A percentile compares a stretch with the other conserved stretches of the same genome.
Evolutionary conservation across 2,329 filamentous ascomycete species (phyloP).

Genomic region (Furcasterigmium sp.): DNA sequence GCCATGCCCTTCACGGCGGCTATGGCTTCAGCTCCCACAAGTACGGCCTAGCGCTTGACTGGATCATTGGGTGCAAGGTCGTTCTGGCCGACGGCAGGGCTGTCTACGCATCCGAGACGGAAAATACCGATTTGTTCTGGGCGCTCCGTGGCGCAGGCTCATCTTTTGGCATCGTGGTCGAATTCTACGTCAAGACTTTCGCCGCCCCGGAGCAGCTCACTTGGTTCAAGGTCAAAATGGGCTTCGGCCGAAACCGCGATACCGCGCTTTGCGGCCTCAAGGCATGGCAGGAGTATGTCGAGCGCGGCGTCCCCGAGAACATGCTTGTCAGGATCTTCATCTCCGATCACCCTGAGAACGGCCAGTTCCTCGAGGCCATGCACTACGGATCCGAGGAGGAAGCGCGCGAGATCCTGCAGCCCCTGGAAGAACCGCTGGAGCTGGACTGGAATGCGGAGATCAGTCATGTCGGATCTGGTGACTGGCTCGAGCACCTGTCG

Average conservation of each 20-base stretch:
- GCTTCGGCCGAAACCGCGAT: constrained; percentile 1
- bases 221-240: constrained; percentile 11
- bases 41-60: constrained; percentile 24
- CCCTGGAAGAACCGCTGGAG: constrained; percentile 12
- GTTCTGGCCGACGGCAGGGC: constrained; percentile 28
- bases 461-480: background rate
- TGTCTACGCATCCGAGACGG: constrained; percentile 22
- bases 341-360: constrained; percentile 1
- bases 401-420: constrained; percentile 10
- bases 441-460: constrained; percentile 3
- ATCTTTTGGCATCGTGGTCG: constrained; percentile 33
- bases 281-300: constrained; percentile 18
- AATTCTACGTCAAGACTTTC: constrained; percentile 33
- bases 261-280: constrained; percentile 13
- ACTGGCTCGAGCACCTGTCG: constrained; percentile 20
- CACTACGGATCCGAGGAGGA: constrained; percentile 18
- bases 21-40: constrained; percentile 17
- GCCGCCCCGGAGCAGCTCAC: constrained; percentile 25
- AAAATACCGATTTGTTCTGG: constrained; percentile 36
- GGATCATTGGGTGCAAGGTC: constrained; percentile 26
- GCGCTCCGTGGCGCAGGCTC: constrained; percentile 35
- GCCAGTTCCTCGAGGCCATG: constrained; percentile 19
- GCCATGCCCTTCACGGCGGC: constrained; percentile 38
- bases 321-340: constrained; percentile 14
- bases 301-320: constrained; percentile 13